A percentile compares a stretch with the other conserved stretches of the same genome.
Conservation (phyloP, 176 grass and related monocot species). For the Raddia distichophylla region DNA sequence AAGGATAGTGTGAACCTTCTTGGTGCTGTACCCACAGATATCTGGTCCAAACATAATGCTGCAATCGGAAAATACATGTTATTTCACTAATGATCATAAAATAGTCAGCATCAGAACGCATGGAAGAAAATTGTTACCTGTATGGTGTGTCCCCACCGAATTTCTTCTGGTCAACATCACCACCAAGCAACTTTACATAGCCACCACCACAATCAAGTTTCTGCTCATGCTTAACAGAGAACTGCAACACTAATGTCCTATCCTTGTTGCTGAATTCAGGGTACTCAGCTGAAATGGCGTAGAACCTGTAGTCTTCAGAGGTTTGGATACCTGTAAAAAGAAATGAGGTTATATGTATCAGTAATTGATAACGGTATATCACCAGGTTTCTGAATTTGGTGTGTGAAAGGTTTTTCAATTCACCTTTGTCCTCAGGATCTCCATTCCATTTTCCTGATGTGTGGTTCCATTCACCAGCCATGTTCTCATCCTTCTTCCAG, state of each 20-base stretch:
- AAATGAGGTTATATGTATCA: neutral
- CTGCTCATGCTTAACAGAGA: constrained; percentile 95
- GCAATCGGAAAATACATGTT: constrained; percentile 20
- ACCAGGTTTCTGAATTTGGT: neutral
- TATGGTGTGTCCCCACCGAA: constrained; percentile 92
- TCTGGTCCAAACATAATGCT: constrained; percentile 98
- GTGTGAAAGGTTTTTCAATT: neutral
- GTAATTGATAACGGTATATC: neutral
- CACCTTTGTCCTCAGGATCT: constrained; percentile 86
- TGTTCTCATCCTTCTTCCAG: constrained; percentile 84
- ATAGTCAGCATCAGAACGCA: neutral
- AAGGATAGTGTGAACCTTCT: constrained; percentile 84
- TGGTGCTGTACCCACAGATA: constrained; percentile 94
- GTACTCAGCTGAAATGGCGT: constrained; percentile 85
- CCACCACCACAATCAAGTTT: constrained; percentile 95
- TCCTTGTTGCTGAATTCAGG: constrained; percentile 92
- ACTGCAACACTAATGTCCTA: constrained; percentile 86
- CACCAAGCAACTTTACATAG: constrained; percentile 84
- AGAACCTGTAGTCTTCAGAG: constrained; percentile 88
- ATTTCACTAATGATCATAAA: neutral
- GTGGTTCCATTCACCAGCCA: constrained; percentile 85
- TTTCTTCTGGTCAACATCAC: constrained; percentile 93
- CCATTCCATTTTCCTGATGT: constrained; percentile 91
- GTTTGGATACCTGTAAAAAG: constrained; percentile 78
- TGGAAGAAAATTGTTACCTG: constrained; percentile 48